phyloP scores from a whole-genome alignment of 768 basidiomycete genomes.

The Pleurotus cornucopiae region DNA sequence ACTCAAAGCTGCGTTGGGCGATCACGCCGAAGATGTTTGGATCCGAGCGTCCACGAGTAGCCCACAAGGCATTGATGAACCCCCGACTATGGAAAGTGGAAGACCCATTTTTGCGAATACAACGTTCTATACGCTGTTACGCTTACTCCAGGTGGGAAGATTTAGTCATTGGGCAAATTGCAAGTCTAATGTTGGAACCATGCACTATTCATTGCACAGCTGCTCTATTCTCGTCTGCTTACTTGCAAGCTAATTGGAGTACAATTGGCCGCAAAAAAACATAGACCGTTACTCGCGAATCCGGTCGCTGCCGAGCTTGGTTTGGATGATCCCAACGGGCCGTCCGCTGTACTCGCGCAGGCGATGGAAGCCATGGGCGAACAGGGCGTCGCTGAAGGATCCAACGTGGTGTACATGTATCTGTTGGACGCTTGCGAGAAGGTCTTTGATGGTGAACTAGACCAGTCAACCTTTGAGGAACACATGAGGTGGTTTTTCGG shows the following conservation, averaged over 20 bases:
- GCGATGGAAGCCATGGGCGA: slow-evolving; percentile 59
- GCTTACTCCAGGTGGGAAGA: slow-evolving; percentile 73
- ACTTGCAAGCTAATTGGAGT: slow-evolving; percentile 82
- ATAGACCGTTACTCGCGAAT: slow-evolving; percentile 68
- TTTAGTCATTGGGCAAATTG: slow-evolving; percentile 9
- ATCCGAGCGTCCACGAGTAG: slow-evolving; percentile 42
- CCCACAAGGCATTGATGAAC: slow-evolving; percentile 18
- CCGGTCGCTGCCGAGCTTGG: slow-evolving; percentile 81
- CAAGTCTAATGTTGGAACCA: slow-evolving; percentile 10
- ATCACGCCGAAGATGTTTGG: slow-evolving; percentile 49
- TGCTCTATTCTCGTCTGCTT: slow-evolving; percentile 83
- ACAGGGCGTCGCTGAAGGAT: slow-evolving; percentile 37
- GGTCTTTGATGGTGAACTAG: slow-evolving; percentile 90
- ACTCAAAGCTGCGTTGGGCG: slow-evolving; percentile 14
- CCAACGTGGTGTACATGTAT: slow-evolving; percentile 81
- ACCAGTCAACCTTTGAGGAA: slow-evolving; percentile 90
- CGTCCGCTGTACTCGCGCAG: slow-evolving; percentile 63
- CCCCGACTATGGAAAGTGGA: slow-evolving; percentile 25
- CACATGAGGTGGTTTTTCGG: slow-evolving; percentile 94
- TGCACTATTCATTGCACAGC: slow-evolving; percentile 37
- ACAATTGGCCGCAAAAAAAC: slow-evolving; percentile 61
- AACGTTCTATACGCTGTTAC: slow-evolving; percentile 85
- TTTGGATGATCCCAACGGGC: slow-evolving; percentile 79
- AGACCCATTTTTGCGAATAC: slow-evolving; percentile 87
- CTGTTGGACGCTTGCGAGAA: slow-evolving; percentile 89